Evolutionary conservation across 768 basidiomycete species (phyloP), one percentile per base, ranked within the genome.

Genomic region (Leccinum pellstonianum): DNA sequence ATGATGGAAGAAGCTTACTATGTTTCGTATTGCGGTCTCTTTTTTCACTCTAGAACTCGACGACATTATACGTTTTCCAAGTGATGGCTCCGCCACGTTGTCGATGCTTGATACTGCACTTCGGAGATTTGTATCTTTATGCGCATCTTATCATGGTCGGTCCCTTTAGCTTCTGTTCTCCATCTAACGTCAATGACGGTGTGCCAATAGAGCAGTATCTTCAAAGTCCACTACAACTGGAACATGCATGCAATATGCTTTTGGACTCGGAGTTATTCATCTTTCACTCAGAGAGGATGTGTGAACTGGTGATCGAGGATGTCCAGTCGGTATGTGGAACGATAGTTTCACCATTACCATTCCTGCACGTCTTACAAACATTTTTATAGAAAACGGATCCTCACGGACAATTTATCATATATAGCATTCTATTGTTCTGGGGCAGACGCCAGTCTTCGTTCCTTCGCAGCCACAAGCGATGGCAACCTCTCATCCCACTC

Each of bases 221-320:
- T 43, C 88, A 92, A 61, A 88, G 85, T 56, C 88, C 89, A 3
- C 73, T 90, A 25, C 93, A 96, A 66, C 80, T 98, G 50, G 85
- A 93, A 61, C 88, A 94, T 70, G 93, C 93, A 11, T 89, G 90
- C 65, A 77, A 82, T 43, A 74, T 90, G 31, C 76, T 98, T 12
- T 77, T 95, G 46, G 83, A 86, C 56, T 94, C 92, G 0, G 94
- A 95, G 68, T 81, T 98, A 43, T 97, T 98, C 67, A 74, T 83
- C 3, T 95, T 91, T 68, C 94, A 98, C 73, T 94, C 92, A 3
- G 94, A 95, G 69, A 80, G 96, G 35, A 95, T 95, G 91, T 85
- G 87, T 57, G 90, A 93, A 64, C 82, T 90, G 46, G 77, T 94
- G 52, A 77, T 89, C 38, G 81, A 86, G 52, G 86, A 92, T 65